Conservation (phyloP, 495 filamentous ascomycete genomes). For the Podospora pseudocomata region DNA sequence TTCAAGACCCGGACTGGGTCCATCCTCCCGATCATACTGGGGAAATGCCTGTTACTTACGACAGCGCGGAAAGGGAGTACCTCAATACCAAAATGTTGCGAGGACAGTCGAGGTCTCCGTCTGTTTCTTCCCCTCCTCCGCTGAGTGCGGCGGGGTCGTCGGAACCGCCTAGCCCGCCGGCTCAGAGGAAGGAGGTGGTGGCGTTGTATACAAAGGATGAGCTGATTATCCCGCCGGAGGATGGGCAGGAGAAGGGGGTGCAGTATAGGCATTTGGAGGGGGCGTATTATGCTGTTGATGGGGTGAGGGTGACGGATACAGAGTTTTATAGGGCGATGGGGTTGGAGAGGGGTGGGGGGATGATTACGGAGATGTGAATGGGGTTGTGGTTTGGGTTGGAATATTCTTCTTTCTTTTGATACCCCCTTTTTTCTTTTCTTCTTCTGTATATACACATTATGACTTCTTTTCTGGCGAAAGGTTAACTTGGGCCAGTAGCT, state of each 20-base stretch:
- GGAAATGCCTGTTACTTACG: neutral
- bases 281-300: neutral
- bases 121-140: neutral
- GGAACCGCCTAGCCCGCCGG: neutral
- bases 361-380: neutral
- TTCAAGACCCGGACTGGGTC: conserved; percentile 36
- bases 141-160: neutral
- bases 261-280: neutral
- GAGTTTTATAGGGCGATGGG: neutral
- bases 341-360: neutral
- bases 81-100: neutral
- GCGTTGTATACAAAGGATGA: neutral
- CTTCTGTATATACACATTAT: neutral
- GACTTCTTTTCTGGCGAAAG: too few species aligned
- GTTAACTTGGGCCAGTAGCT: too few species aligned
- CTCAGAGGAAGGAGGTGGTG: neutral
- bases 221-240: neutral
- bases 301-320: neutral
- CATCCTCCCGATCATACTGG: neutral
- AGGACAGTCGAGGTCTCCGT: neutral
- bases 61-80: neutral
- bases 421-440: neutral
- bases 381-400: neutral
- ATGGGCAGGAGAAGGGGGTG: neutral
- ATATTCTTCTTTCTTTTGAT: neutral